Evolutionary conservation across 2,329 filamentous ascomycete genomes (phyloP), one percentile per base, ranked within the genome.

Genomic region (Rhynchosporium secalis): DNA sequence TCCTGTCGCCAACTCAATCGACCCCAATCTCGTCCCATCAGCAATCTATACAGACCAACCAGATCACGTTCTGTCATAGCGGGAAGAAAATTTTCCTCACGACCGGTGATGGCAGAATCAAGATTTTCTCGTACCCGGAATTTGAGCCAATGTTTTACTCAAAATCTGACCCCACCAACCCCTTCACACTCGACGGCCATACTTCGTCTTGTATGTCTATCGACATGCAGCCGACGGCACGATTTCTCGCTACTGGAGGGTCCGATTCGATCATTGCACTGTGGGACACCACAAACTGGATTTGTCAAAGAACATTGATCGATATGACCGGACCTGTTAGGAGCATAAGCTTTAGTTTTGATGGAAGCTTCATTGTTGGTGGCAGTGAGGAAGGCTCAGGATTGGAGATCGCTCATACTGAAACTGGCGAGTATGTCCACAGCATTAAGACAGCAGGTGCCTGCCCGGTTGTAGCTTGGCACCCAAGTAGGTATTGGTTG

Each of bases 281-380:
- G 3, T 94, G 90, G 87, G 89, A 93, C 70, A 92, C 90, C 3
- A 81, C 82, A 46, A 86, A 90, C 68, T 92, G 89, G 88, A 85
- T 90, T 61, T 92, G 89, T 72, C 83, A 87, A 70, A 83, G 87
- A 64, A 91, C 89, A 1, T 79, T 92, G 47, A 86, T 86, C 41
- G 81, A 84, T 69, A 88, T 91, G 78, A 81, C 83, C 9, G 88
- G 88, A 1, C 85, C 89, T 3, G 86, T 93, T 33, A 83, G 85
- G 71, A 90, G 84, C 72, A 80, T 93, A 61, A 71, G 88, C 71
- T 94, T 93, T 73, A 89, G 85, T 15, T 93, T 90, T 75, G 90
- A 93, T 70, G 90, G 90, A 1, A 87, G 84, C 70, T 94, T 87
- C 72, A 77, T 93, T 29, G 85, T 88, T 2, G 89, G 86, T 9